Base-by-base conservation (phyloP, 352 stramenopile genomes). In the Phytophthora palmivora region DNA sequence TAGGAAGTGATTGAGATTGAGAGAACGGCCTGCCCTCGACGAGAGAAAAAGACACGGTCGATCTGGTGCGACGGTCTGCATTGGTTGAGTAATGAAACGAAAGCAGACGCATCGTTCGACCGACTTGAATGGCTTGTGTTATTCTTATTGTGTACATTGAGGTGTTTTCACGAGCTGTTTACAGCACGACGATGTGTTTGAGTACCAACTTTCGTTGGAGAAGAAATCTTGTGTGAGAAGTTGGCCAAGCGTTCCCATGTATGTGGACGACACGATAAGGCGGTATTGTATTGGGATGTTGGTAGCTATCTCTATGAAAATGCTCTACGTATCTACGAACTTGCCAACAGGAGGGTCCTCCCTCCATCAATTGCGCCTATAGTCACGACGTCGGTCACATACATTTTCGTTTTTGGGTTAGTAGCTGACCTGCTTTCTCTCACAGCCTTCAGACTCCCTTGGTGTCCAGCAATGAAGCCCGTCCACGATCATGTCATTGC, bases 1-100 rank as follows among this genome's bases (percentile, higher is more conserved):
- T 57, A 68, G 55, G 33, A 61, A 55, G 28, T 59, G 65, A 70
- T 45, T 66, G 53, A 70, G 43, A 72, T 58, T 58, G 56, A 69
- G 67, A 75, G 58, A 70, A 68, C 39, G 19, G 60, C 44, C 43
- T 65, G 36, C 53, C 42, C 48, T 70, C 49, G 51, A 76, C 68
- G 68, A 76, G 63, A 76, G 68, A 76, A 73, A 72, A 55, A 58
- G 67, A 75, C 62, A 32, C 28, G 42, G 53, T 16, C 32, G 16
- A 30, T 21, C n/a, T 44, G 22, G 22, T 45, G 34, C 16, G 22
- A 42, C 28, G 42, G 15, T 43, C 19, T 15, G 30, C 14, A 26
- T 64, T 72, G 50, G 24, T 43, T 69, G 55, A 65, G 34, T 76
- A 76, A 76, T 76, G 67, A 76, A 76, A 47, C 67, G 60, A 64